Evolutionary conservation across 352 stramenopile species (phyloP), one percentile per base, ranked within the genome.

Genomic region (Phytophthora multivora): DNA sequence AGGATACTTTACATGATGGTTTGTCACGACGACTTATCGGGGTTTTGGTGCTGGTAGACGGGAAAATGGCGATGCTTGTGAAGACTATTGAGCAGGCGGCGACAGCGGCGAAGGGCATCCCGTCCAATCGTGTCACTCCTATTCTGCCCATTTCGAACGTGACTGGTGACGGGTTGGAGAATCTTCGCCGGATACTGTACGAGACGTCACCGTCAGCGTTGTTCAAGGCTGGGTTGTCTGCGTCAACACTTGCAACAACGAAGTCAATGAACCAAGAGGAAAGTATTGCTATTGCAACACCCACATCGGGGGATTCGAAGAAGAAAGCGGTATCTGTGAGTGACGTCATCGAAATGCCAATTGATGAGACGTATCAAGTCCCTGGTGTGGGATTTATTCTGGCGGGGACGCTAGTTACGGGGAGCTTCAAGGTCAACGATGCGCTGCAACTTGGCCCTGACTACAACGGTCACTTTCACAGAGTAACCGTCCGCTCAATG

Each of bases 111-210:
- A 95, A 97, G 61, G 80, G 87, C 51, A 90, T 98, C 42, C 84
- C 83, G 25, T 96, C 84, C 30, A 97, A 97, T 66, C 84, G 93
- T 33, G 83, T 99, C 40, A 98, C 96, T 33, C 98, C 98, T 5
- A 97, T 99, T 55, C 88, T 99, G 70, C 91, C 97, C 9, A 95
- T 99, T 31, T 99, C 96, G 2, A 98, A 98, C 78, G 98, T 99
- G 9, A 99, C 96, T 10, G 98, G 98, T 18, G 89, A 99, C 53
- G 96, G 97, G 0, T 66, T 95, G 40, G 72, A 77, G 10, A 95
- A 95, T 49, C 48, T 95, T 26, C 75, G 82, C 18, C 80, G 80
- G 51, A 89, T 91, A 71, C 80, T 89, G 50, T 90, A 56, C 59
- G 80, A 76, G 36, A 83, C 80, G 49, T 93, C 80, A 43, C 86